A percentile compares a stretch with the other conserved stretches of the same genome.
phyloP scores from a whole-genome alignment of 1,284 basidiomycete species.

The Irpex rosettiformis region DNA sequence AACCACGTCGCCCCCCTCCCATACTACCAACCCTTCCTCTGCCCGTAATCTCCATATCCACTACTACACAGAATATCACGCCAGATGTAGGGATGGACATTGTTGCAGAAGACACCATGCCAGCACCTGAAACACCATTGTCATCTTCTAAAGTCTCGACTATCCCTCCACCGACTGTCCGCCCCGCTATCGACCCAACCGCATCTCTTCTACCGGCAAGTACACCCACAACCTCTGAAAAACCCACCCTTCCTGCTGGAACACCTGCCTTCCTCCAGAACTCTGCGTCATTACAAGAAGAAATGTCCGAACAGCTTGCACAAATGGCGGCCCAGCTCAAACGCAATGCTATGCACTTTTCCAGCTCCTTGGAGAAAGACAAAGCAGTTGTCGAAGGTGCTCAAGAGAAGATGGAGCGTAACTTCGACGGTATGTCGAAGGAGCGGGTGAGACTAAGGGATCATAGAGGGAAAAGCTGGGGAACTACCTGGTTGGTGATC shows the following conservation, averaged over 20 bases:
- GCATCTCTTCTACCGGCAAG: conserved; percentile 24
- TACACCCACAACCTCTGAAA: conserved; percentile 20
- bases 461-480: conserved; percentile 60
- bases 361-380: conserved; percentile 61
- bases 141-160: background rate
- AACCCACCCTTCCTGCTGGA: conserved; percentile 23
- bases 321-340: conserved; percentile 77
- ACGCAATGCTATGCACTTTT: conserved; percentile 70
- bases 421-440: conserved; percentile 66
- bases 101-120: background rate
- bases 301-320: conserved; percentile 69
- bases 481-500: conserved; percentile 70
- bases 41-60: background rate
- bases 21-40: background rate
- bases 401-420: conserved; percentile 65
- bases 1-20: background rate
- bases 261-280: conserved; percentile 49
- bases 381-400: conserved; percentile 56
- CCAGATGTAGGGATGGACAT: background rate
- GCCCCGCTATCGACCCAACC: conserved; percentile 17
- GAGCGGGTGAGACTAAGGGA: conserved; percentile 62
- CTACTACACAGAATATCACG: background rate
- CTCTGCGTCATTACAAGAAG: conserved; percentile 62
- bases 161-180: conserved; percentile 4
- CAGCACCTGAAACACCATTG: background rate